A percentile compares a stretch with the other conserved stretches of the same genome.
Evolutionary conservation across 805 yeast genomes (phyloP).

Genomic region (Pichia manshurica): DNA sequence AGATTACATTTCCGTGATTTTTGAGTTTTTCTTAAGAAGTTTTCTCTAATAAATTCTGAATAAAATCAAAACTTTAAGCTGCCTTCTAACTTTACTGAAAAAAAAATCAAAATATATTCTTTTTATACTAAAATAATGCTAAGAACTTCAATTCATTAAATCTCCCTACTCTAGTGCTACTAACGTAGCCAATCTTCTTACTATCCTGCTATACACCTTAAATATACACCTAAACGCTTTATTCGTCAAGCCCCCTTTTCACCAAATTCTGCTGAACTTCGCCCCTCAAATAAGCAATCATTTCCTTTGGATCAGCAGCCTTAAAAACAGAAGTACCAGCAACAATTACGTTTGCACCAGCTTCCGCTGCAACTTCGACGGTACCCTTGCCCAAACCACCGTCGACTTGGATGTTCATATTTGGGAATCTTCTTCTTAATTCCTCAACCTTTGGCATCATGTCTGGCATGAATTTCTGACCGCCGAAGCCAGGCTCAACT

Average conservation of each 20-base stretch:
- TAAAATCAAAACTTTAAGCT: too few relatives aligned
- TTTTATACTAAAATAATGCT: too few relatives aligned
- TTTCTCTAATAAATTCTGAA: too few relatives aligned
- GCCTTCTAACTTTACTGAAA: too few relatives aligned
- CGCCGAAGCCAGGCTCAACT: constrained; percentile 98
- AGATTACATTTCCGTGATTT: too few relatives aligned
- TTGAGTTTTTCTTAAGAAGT: too few relatives aligned
- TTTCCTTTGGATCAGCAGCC: constrained; percentile 71
- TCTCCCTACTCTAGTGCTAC: too few relatives aligned
- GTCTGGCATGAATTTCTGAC: constrained; percentile 89
- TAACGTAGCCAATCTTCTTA: too few relatives aligned
- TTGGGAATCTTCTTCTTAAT: constrained; percentile 67
- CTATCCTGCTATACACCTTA: neutral
- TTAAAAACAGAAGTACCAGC: constrained; percentile 94
- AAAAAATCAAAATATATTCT: too few relatives aligned
- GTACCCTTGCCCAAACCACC: constrained; percentile 92
- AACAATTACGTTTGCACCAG: constrained; percentile 97
- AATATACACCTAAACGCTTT: neutral
- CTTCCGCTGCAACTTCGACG: constrained; percentile 81
- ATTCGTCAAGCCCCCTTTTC: constrained; percentile 9
- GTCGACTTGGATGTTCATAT: constrained; percentile 88
- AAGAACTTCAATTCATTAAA: too few relatives aligned
- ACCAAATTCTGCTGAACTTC: constrained; percentile 48
- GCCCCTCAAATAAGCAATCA: constrained; percentile 61
- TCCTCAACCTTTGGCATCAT: constrained; percentile 94